Conservation (phyloP, 768 basidiomycete species). For the Boletus rubroflammeus region DNA sequence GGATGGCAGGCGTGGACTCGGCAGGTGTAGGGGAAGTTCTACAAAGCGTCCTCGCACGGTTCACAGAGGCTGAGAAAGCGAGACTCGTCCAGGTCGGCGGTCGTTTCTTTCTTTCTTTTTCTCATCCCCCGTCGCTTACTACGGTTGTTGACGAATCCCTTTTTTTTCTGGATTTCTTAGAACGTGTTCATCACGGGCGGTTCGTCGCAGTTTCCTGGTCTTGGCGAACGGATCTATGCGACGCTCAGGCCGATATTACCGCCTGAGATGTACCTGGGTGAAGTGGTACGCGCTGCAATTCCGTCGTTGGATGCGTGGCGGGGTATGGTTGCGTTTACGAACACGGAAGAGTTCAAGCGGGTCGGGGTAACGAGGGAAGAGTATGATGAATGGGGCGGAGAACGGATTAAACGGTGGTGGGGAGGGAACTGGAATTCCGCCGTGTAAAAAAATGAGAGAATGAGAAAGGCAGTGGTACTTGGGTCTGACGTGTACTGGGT, state of each 20-base stretch:
- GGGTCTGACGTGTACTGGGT: no score
- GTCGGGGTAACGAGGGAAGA: conserved; percentile 70
- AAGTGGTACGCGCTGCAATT: conserved; percentile 60
- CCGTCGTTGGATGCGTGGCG: conserved; percentile 80
- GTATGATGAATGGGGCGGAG: conserved; percentile 88
- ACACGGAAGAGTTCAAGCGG: conserved; percentile 48
- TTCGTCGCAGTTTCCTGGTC: conserved; percentile 69
- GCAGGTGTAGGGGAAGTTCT: conserved; percentile 93
- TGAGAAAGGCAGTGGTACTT: no score
- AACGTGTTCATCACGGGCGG: conserved; percentile 89
- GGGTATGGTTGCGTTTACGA: conserved; percentile 82
- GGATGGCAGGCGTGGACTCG: conserved; percentile 92
- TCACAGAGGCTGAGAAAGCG: conserved; percentile 62
- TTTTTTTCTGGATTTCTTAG: conserved; percentile 34
- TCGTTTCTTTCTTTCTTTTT: not conserved
- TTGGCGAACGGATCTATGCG: conserved; percentile 62
- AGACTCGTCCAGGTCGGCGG: conserved; percentile 66
- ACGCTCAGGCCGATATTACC: conserved; percentile 83
- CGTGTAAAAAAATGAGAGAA: conserved; percentile 1
- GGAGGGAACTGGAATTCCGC: conserved; percentile 80
- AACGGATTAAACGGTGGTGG: conserved; percentile 86
- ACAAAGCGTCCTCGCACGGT: conserved; percentile 75
- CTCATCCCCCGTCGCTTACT: not conserved
- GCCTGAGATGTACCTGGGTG: conserved; percentile 65
- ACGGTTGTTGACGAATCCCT: not conserved